Base-by-base conservation (phyloP, 192 early-diverging fungal genomes). In the Diversispora eburnea region DNA sequence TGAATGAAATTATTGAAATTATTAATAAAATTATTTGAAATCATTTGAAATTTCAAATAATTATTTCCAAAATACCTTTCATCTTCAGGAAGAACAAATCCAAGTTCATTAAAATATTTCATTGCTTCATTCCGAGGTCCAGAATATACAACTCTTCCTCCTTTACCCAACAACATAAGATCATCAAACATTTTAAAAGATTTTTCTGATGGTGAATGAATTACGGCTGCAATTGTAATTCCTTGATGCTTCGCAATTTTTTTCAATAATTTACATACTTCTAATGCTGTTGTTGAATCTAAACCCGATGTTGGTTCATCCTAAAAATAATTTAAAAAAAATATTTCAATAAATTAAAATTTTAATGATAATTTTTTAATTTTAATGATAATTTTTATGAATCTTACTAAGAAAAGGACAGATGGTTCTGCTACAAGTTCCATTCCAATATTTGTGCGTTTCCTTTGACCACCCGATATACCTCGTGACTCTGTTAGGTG, bases 391-490 rank as follows among this genome's bases (percentile, higher is more conserved):
- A 39, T 42, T 42, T 43, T 42, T 6, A 15, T 13, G 4, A 42
- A 0, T 20, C 8, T 49, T 51, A 49, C 64, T 4, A 88, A 75
- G 70, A 91, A 89, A 55, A 91, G 78, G 19, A 89, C 82, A 52
- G 79, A 82, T 5, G 90, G 90, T 55, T 87, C 76, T 1, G 78
- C 78, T 0, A 83, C 83, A 1, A 85, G 69, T 58, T 92, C 91
- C 88, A 92, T 91, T 10, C 90, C 91, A 75, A 92, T 91, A 70
- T 91, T 91, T 59, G 91, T 90, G 7, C 91, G 83, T 76, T 92
- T 92, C 3, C 91, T 76, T 58, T 92, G 90, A 20, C 90, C 90
- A 74, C 91, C 91, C 15, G 86, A 89, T 39, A 92, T 86, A 43
- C 91, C 91, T 54, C 91, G 78, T 22, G 66, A 61, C n/a, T 80